A percentile compares a stretch with the other conserved stretches of the same genome.
Conservation (phyloP, 1,284 basidiomycete species). For the Pterulicium gracile region DNA sequence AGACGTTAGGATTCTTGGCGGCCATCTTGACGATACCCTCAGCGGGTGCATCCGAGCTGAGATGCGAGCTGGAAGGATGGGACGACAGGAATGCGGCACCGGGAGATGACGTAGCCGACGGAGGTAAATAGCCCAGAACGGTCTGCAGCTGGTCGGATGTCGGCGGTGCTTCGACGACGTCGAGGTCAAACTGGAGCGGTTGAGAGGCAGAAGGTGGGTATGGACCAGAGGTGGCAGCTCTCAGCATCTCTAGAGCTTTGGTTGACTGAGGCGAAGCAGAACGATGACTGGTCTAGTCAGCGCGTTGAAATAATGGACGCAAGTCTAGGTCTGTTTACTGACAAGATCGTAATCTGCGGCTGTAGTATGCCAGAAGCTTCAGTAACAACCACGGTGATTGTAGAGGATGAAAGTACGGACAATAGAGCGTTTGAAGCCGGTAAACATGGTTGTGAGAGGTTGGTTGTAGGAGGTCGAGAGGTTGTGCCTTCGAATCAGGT, state of each 20-base stretch:
- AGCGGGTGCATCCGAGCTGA: constrained; percentile 23
- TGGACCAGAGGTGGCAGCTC: constrained; percentile 41
- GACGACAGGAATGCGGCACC: constrained; percentile 42
- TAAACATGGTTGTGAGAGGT: constrained; percentile 17
- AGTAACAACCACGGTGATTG: background rate
- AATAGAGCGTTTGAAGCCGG: constrained; percentile 13
- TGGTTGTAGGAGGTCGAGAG: too few relatives aligned
- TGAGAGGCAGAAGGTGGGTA: constrained; percentile 42
- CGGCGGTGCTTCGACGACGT: constrained; percentile 56
- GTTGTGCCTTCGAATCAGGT: too few relatives aligned
- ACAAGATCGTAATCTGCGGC: constrained; percentile 64
- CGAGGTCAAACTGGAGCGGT: constrained; percentile 59
- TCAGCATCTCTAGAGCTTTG: constrained; percentile 47
- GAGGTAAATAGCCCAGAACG: constrained; percentile 50
- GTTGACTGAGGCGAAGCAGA: constrained; percentile 51
- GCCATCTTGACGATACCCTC: constrained; percentile 40
- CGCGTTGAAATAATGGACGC: constrained; percentile 5
- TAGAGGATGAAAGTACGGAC: constrained; percentile 9
- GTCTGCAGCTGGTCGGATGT: constrained; percentile 56
- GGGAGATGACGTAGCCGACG: too few relatives aligned
- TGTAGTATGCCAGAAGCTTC: constrained; percentile 18
- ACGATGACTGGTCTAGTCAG: constrained; percentile 36
- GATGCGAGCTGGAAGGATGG: constrained; percentile 36
- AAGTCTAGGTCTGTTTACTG: constrained; percentile 15
- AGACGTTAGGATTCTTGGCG: constrained; percentile 37